Base-by-base conservation (phyloP, 2,329 filamentous ascomycete genomes). In the Geoglossum cookeanum region DNA sequence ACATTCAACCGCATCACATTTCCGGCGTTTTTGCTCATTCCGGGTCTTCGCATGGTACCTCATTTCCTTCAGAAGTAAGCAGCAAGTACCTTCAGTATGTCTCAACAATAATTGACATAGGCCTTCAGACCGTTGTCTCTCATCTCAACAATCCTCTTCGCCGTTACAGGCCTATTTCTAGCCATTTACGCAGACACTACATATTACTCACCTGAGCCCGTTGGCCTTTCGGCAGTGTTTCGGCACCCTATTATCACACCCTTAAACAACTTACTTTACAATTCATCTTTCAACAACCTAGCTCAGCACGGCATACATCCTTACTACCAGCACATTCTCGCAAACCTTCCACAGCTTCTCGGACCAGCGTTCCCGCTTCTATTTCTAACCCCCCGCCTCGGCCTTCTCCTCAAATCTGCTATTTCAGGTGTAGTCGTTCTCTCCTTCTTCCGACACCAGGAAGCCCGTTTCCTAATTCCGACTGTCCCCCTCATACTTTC, bases 1-100 rank as follows among this genome's bases (percentile, higher is more conserved):
- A 73, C 91, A 59, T 98, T 98, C 71, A 98, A 97, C 71, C 82
- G 92, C 62, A 96, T 97, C 65, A 98, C 92, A 8, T 97, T 97
- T 69, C 91, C 91, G 51, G 91, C 90, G 13, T 98, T 94, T 68
- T 72, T 98, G 60, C 69, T 94, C 59, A 80, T 96, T 67, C 91
- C 92, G 56, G 84, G 84, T 39, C 72, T 94, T 67, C 83, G 83
- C 66, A 75, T 98, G 66, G 74, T 97, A 68, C 88, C 88, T 62
- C 85, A 94, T 73, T 92, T 95, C 66, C 72, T 79, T 68, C 81
- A 82, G 68, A 91, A 84, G 86, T 92, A 71, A 66, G 79, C 72
- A 30, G 27, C 35, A 55, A 17, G 30, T 22, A 7, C n/a, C 27
- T 4, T 13, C 13, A 32, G 13, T 4, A 37, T 8, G 35, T 1